A percentile compares a stretch with the other conserved stretches of the same genome.
Conservation (phyloP, 2,329 filamentous ascomycete genomes). For the Paracoccidioides lutzii region DNA sequence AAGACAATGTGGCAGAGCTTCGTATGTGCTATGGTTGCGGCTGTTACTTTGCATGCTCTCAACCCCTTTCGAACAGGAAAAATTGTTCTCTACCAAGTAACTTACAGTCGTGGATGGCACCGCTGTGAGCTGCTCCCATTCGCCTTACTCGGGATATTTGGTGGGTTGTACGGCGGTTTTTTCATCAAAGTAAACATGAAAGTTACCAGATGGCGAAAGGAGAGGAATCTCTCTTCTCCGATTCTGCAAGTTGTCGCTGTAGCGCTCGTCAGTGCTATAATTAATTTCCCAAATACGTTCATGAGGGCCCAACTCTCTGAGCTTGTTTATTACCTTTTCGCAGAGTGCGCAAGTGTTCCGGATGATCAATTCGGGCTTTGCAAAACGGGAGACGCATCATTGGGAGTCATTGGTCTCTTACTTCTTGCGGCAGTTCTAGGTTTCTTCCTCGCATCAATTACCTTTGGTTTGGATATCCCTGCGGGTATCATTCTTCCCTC, state of each 20-base stretch:
- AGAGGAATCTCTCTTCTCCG: constrained; percentile 56
- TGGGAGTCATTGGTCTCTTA: constrained; percentile 68
- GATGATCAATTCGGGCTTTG: constrained; percentile 87
- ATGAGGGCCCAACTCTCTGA: constrained; percentile 89
- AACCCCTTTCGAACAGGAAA: constrained; percentile 94
- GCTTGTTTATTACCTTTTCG: constrained; percentile 81
- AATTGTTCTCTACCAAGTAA: constrained; percentile 90
- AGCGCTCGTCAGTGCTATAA: constrained; percentile 66
- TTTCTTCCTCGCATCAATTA: constrained; percentile 72
- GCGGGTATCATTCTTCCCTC: constrained; percentile 92
- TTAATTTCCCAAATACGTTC: constrained; percentile 94
- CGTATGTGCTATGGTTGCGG: constrained; percentile 97
- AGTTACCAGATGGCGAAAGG: constrained; percentile 67
- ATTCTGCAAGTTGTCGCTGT: constrained; percentile 69
- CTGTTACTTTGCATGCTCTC: constrained; percentile 79
- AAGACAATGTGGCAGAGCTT: constrained; percentile 99
- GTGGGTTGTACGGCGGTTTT: constrained; percentile 85
- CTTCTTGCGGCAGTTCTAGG: constrained; percentile 71
- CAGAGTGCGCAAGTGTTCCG: constrained; percentile 69
- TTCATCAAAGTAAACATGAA: constrained; percentile 93
- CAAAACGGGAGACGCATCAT: constrained; percentile 70
- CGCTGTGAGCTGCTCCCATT: constrained; percentile 89
- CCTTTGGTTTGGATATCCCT: constrained; percentile 87
- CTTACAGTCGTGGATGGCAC: constrained; percentile 84
- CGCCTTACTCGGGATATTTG: constrained; percentile 69